These are phyloP conservation scores for Diplocarpon rosae DNA, from an alignment of 2,329 filamentous ascomycete species.

Conservation along the genomic window DNA sequence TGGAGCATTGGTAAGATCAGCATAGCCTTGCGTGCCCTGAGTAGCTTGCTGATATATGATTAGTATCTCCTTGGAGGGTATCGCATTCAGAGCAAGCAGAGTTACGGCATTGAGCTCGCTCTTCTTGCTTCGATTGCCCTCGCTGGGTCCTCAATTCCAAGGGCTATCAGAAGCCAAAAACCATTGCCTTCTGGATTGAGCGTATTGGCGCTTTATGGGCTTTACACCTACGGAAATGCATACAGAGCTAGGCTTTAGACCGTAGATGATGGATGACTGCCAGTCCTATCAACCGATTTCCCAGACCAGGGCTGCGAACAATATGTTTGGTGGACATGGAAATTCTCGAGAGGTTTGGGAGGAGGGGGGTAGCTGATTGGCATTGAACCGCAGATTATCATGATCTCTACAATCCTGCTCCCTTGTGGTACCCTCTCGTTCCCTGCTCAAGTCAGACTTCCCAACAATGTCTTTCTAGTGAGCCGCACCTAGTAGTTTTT, in stretches of 20 bases:
- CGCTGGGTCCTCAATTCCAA: conserved; percentile 72
- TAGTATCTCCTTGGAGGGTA: conserved; percentile 65
- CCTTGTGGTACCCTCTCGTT: not conserved
- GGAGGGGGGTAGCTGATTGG: not conserved
- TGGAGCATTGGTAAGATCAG: conserved; percentile 45
- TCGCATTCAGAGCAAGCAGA: conserved; percentile 61
- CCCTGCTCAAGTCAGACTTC: too few species aligned
- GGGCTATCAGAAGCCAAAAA: conserved; percentile 75
- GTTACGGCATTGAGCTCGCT: conserved; percentile 82
- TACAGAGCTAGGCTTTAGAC: conserved; percentile 27
- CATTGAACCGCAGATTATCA: not conserved
- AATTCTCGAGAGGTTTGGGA: not conserved
- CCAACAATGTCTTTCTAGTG: too few species aligned
- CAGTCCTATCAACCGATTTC: too few species aligned
- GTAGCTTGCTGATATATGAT: conserved; percentile 1
- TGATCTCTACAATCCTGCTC: not conserved
- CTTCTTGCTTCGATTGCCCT: conserved; percentile 79
- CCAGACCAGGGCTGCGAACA: too few species aligned
- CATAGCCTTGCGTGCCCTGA: not conserved
- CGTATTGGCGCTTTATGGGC: conserved; percentile 65
- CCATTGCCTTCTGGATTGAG: conserved; percentile 74
- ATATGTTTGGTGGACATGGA: too few species aligned
- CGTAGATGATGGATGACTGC: not conserved
- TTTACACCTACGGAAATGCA: conserved; percentile 69
- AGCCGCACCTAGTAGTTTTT: too few species aligned